Base-by-base conservation (phyloP, 345 rosid species). In the Aegle marmelos region DNA sequence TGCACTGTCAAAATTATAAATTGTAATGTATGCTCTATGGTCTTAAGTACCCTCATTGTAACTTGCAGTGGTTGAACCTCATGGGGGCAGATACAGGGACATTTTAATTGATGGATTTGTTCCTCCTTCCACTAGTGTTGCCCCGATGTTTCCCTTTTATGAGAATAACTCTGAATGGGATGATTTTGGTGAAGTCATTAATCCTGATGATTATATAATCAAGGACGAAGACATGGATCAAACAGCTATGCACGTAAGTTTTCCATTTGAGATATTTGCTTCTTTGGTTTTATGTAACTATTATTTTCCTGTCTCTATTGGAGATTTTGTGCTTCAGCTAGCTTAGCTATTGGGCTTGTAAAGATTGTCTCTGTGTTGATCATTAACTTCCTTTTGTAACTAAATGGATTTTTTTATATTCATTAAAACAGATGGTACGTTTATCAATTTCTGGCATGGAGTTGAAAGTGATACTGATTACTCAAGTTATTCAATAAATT, bases 181-280 rank as follows among this genome's bases (percentile, higher is more conserved):
- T 83, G 99, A 96, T 80, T 96, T 91, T 88, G 99, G 99, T 31
- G 99, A 96, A 86, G 89, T 96, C 69, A 89, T 96, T 76, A 96
- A 94, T 84, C 98, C 99, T 56, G 98, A 96, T 85, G 97, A 96
- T 83, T 96, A 96, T 50, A 88, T 92, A 79, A 86, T 88, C 61
- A 92, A 96, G 82, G 99, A 96, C 80, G 95, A 88, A 74, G 95
- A 87, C 86, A 91, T 94, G 91, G 90, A 93, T 85, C 94, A 83
- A 62, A 83, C 86, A 78, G 82, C 89, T 66, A 81, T 90, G 90
- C 89, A 81, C 80, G 98, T 94, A 85, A 79, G 90, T 80, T 76
- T 72, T 54, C 37, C 17, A 24, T n/a, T 37, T 25, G 74, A 57
- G 56, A 79, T 53, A 58, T 60, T 50, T 76, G 39, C 72, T 45